Evolutionary conservation across 2,329 filamentous ascomycete genomes (phyloP).

Genomic region (Talaromyces pinophilus): DNA sequence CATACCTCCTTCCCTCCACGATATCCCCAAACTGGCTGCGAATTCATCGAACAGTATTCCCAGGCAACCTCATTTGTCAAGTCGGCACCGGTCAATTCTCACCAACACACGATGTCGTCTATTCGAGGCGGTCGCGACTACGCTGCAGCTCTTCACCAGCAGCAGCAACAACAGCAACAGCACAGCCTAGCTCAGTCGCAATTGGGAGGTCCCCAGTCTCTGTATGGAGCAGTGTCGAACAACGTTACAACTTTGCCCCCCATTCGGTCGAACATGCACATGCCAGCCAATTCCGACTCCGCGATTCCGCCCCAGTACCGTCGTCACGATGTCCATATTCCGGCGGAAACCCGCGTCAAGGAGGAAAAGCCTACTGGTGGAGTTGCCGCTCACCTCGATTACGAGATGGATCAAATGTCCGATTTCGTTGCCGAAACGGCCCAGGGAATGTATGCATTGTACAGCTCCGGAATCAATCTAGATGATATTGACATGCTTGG

Average conservation of each 20-base stretch:
- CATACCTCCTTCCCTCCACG: constrained; percentile 45
- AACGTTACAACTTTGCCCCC: constrained; percentile 43
- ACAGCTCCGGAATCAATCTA: constrained; percentile 57
- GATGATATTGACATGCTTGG: constrained; percentile 64
- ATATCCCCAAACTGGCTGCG: constrained; percentile 47
- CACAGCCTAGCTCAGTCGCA: constrained; percentile 30
- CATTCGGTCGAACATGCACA: constrained; percentile 42
- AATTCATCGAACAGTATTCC: constrained; percentile 51
- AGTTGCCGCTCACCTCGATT: constrained; percentile 91
- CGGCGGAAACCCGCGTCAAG: constrained; percentile 48
- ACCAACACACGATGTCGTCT: constrained; percentile 34
- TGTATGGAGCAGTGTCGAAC: constrained; percentile 39
- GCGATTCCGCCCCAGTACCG: constrained; percentile 46
- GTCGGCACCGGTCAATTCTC: constrained; percentile 37
- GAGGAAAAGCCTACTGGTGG: constrained; percentile 74
- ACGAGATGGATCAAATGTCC: constrained; percentile 94
- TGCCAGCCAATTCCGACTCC: constrained; percentile 43
- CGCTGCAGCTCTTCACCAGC: constrained; percentile 25
- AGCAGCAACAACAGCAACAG: constrained; percentile 23
- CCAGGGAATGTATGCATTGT: constrained; percentile 66
- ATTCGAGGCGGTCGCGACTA: constrained; percentile 40
- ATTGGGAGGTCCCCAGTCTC: constrained; percentile 30
- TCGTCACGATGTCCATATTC: constrained; percentile 42
- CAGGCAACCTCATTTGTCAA: constrained; percentile 45
- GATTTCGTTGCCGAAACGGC: constrained; percentile 93